Percentiles rank a stretch among this genome's conserved stretches.
phyloP scores from a whole-genome alignment of 139 green algal species.

The Chloropicon primus region DNA sequence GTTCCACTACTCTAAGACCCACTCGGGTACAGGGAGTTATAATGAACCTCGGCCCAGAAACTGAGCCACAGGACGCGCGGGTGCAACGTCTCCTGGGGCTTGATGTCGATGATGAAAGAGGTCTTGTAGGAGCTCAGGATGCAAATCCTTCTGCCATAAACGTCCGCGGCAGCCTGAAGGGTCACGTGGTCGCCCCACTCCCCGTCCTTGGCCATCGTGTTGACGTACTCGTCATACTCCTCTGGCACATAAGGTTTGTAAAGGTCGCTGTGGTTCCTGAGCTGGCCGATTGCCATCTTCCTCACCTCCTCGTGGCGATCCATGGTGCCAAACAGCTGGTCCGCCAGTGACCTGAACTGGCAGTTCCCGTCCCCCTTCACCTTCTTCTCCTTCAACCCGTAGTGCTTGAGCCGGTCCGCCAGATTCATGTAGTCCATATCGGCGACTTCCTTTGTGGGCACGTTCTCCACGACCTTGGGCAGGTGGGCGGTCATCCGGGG shows the following conservation, averaged over 20 bases:
- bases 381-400: constrained; percentile 35
- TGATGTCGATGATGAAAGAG: constrained; percentile 29
- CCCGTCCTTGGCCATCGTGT: constrained; percentile 23
- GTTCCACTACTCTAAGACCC: not conserved
- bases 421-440: not conserved
- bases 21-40: constrained; percentile 33
- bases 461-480: not conserved
- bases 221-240: constrained; percentile 22
- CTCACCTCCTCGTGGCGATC: constrained; percentile 44
- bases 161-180: constrained; percentile 42
- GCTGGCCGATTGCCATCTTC: constrained; percentile 30
- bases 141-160: constrained; percentile 36
- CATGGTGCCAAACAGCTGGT: constrained; percentile 59
- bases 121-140: constrained; percentile 48
- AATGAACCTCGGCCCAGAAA: constrained; percentile 74
- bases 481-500: not conserved
- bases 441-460: not conserved
- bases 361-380: constrained; percentile 64
- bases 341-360: constrained; percentile 59
- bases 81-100: not conserved
- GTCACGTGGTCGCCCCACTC: constrained; percentile 78
- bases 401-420: constrained; percentile 26
- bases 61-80: constrained; percentile 35
- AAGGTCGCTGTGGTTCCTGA: constrained; percentile 23
- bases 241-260: constrained; percentile 40